Evolutionary conservation across 495 filamentous ascomycete genomes (phyloP).

Genomic region (Penicillium coprophilum): DNA sequence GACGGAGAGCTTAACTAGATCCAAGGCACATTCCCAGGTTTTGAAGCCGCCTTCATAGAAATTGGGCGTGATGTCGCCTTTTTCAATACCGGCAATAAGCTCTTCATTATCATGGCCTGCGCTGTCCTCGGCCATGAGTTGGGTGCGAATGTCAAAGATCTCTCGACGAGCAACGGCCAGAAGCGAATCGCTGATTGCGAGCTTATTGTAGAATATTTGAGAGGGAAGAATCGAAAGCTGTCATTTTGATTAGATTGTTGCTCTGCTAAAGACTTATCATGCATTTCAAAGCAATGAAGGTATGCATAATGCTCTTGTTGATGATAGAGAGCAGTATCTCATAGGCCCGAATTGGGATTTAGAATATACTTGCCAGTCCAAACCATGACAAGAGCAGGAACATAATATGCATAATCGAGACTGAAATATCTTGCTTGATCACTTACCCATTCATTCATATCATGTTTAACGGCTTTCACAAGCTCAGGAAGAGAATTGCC

Average conservation of each 20-base stretch:
- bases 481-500: constrained; percentile 31
- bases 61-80: constrained; percentile 82
- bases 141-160: constrained; percentile 88
- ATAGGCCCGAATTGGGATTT: neutral
- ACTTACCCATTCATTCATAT: constrained; percentile 50
- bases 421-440: neutral
- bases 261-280: constrained; percentile 37
- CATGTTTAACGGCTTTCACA: constrained; percentile 41
- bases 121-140: constrained; percentile 87
- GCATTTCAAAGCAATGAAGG: neutral
- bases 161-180: constrained; percentile 75
- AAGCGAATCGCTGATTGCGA: constrained; percentile 49
- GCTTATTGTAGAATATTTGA: constrained; percentile 69
- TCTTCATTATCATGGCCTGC: constrained; percentile 44
- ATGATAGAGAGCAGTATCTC: neutral
- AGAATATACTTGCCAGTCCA: constrained; percentile 27
- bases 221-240: constrained; percentile 71
- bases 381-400: constrained; percentile 17
- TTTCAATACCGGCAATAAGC: constrained; percentile 59
- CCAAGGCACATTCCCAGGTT: constrained; percentile 94
- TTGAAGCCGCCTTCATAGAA: constrained; percentile 99
- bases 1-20: constrained; percentile 67
- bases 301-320: neutral
- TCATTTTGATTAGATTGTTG: constrained; percentile 47
- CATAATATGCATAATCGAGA: constrained; percentile 3